phyloP scores from a whole-genome alignment of 495 filamentous ascomycete genomes.

The Aspergillus nanangensis region DNA sequence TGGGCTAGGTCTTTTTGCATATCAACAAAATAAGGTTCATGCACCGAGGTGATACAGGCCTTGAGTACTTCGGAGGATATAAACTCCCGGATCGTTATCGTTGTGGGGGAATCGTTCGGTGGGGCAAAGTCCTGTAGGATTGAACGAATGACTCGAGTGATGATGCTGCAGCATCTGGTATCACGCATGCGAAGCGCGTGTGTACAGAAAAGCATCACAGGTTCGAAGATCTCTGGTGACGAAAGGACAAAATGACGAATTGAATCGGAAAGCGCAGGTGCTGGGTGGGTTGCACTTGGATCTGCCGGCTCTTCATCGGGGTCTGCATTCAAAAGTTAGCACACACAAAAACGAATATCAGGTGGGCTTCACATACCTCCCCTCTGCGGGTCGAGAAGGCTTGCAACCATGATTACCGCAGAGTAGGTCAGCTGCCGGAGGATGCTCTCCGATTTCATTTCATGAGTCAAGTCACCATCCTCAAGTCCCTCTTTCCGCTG shows the following conservation, averaged over 20 bases:
- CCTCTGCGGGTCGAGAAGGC: slow-evolving; percentile 73
- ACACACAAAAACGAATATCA: background rate
- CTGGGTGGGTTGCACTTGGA: slow-evolving; percentile 32
- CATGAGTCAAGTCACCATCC: slow-evolving; percentile 71
- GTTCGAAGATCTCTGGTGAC: slow-evolving; percentile 73
- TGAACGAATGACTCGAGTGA: slow-evolving; percentile 77
- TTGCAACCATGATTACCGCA: slow-evolving; percentile 84
- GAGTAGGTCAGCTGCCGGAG: slow-evolving; percentile 89
- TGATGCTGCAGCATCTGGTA: slow-evolving; percentile 78
- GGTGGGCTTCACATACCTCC: slow-evolving; percentile 29
- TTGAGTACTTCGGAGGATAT: slow-evolving; percentile 80
- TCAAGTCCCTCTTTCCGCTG: slow-evolving; percentile 60
- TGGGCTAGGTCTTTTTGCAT: slow-evolving; percentile 88
- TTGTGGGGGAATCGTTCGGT: slow-evolving; percentile 46
- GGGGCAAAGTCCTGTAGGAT: slow-evolving; percentile 74
- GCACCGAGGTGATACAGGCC: slow-evolving; percentile 78
- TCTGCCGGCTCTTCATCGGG: slow-evolving; percentile 39
- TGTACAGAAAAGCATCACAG: slow-evolving; percentile 83
- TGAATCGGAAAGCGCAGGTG: slow-evolving; percentile 37
- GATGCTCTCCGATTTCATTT: slow-evolving; percentile 98
- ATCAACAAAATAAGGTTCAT: slow-evolving; percentile 95
- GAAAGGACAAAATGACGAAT: slow-evolving; percentile 79
- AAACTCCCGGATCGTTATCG: slow-evolving; percentile 79
- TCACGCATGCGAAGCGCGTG: slow-evolving; percentile 90
- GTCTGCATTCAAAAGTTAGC: slow-evolving; percentile 22